phyloP scores from a whole-genome alignment of 306 rosid species.

The Vachellia collinsii region DNA sequence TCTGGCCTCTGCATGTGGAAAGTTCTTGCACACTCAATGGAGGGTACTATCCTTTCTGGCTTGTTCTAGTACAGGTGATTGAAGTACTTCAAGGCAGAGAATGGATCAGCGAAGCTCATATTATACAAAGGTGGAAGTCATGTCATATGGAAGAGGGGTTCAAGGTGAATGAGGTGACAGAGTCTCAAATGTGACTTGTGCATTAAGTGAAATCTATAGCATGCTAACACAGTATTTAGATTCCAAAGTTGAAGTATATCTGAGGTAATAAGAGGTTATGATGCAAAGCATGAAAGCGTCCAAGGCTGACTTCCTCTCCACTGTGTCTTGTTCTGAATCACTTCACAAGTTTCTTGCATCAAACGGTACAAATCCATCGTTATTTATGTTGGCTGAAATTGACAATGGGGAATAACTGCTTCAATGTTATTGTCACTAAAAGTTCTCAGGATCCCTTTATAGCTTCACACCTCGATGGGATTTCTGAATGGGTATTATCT shows the following conservation, averaged over 20 bases:
- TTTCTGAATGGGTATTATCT: background rate
- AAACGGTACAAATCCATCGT: background rate
- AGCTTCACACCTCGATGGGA: background rate
- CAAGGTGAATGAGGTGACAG: background rate
- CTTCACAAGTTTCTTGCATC: background rate
- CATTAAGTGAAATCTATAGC: background rate
- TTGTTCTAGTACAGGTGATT: background rate
- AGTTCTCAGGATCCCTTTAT: background rate
- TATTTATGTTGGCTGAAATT: background rate
- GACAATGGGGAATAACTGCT: background rate
- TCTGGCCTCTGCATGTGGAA: constrained; percentile 20
- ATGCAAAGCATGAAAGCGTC: background rate
- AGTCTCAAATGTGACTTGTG: background rate
- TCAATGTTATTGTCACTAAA: background rate
- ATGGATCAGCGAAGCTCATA: background rate
- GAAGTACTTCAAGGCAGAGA: background rate
- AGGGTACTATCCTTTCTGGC: background rate
- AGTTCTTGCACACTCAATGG: background rate
- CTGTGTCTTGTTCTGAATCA: background rate
- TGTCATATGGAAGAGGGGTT: background rate
- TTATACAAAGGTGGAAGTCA: background rate
- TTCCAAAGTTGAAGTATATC: background rate
- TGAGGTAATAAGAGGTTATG: background rate
- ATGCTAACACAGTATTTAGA: background rate
- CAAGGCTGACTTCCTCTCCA: background rate